Percentiles rank a stretch among this genome's conserved stretches.
phyloP scores from a whole-genome alignment of 306 rosid genomes.

The Fragaria nilgerrensis region DNA sequence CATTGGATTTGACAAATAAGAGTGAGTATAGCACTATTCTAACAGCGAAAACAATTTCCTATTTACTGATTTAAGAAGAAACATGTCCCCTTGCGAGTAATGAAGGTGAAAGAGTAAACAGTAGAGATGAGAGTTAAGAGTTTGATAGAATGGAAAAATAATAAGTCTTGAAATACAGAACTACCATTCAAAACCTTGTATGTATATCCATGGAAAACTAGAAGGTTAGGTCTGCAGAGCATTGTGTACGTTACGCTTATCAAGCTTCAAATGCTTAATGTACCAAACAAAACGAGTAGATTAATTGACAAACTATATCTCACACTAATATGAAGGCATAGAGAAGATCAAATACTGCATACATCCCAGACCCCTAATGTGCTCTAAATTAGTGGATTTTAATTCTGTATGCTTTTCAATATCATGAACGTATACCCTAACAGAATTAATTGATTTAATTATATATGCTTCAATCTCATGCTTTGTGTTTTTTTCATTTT shows the following conservation, averaged over 20 bases:
- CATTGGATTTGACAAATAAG: background rate
- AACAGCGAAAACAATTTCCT: background rate
- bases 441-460: background rate
- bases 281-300: background rate
- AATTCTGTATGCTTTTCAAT: background rate
- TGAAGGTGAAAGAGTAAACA: background rate
- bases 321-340: background rate
- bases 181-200: background rate
- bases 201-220: background rate
- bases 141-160: background rate
- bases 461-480: background rate
- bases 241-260: background rate
- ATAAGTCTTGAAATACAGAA: background rate
- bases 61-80: background rate
- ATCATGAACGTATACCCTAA: background rate
- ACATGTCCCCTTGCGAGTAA: background rate
- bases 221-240: background rate
- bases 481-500: background rate
- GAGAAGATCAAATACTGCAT: background rate
- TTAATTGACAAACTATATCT: background rate
- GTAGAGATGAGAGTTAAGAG: background rate
- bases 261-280: background rate
- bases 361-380: too few species aligned
- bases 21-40: background rate
- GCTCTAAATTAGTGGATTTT: background rate